Percentiles rank a stretch among this genome's conserved stretches.
These are phyloP conservation scores for Saccharomycopsis crataegensis DNA, from an alignment of 1,139 yeast species.

Conservation along the genomic window DNA sequence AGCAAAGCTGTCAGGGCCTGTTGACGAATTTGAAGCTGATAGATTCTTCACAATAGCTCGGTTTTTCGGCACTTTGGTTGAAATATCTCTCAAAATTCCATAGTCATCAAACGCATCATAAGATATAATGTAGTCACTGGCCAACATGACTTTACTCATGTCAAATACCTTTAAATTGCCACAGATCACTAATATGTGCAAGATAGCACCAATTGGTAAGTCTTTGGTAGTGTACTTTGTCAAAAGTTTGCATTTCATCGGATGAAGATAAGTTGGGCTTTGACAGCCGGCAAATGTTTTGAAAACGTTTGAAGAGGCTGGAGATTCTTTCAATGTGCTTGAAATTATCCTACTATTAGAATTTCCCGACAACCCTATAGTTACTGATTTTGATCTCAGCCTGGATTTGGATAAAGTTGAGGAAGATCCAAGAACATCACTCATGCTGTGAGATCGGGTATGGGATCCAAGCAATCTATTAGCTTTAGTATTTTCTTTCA, in stretches of 20 bases:
- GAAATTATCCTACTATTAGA: no score
- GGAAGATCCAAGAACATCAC: no score
- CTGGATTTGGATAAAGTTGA: no score
- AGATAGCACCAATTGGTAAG: conserved; percentile 58
- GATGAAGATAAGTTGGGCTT: conserved; percentile 35
- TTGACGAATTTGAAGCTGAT: background rate
- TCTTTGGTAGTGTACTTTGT: conserved; percentile 55
- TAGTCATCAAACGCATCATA: conserved; percentile 21
- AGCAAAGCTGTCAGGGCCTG: background rate
- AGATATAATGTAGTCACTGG: conserved; percentile 49
- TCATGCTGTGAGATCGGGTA: no score
- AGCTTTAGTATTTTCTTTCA: no score
- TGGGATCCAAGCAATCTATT: no score
- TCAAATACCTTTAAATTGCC: conserved; percentile 45
- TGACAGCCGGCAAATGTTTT: background rate
- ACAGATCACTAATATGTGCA: conserved; percentile 54
- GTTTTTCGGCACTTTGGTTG: background rate
- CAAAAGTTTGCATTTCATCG: conserved; percentile 50
- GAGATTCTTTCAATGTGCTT: no score
- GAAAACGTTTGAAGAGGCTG: background rate
- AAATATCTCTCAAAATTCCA: conserved; percentile 5
- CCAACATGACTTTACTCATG: conserved; percentile 48
- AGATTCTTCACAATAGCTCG: background rate
- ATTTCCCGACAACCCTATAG: no score
- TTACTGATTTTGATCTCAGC: no score